Evolutionary conservation across 1,284 basidiomycete genomes (phyloP).

Genomic region (Pulveroboletus sp.): DNA sequence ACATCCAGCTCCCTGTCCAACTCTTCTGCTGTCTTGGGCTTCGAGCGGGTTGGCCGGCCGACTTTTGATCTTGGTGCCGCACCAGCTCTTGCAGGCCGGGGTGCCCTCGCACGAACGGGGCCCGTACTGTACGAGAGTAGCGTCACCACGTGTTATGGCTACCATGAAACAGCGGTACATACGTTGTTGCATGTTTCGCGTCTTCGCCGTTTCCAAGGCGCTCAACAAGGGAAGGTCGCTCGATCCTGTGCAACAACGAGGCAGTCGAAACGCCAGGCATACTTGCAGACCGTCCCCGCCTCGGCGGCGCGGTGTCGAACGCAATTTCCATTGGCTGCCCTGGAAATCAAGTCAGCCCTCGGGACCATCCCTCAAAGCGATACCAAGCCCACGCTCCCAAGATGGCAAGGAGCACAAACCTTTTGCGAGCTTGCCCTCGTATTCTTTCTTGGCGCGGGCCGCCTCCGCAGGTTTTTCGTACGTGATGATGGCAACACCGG

Average conservation of each 20-base stretch:
- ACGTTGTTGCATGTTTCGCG: conserved; percentile 17
- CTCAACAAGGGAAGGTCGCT: conserved; percentile 37
- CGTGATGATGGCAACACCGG: conserved; percentile 80
- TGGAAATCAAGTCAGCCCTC: conserved; percentile 34
- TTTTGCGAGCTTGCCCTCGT: conserved; percentile 88
- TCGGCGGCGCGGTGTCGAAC: conserved; percentile 55
- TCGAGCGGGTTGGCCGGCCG: conserved; percentile 32
- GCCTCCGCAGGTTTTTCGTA: conserved; percentile 83
- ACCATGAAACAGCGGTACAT: neutral
- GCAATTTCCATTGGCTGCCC: conserved; percentile 82
- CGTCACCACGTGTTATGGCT: conserved; percentile 3
- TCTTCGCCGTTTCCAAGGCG: conserved; percentile 23
- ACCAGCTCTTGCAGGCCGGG: conserved; percentile 15
- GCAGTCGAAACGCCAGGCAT: conserved; percentile 32
- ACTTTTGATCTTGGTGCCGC: conserved; percentile 17
- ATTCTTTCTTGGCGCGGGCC: conserved; percentile 81
- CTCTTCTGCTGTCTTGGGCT: conserved; percentile 76
- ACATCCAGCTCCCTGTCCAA: conserved; percentile 90
- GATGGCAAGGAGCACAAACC: conserved; percentile 48
- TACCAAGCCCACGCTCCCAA: neutral
- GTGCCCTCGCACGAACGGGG: conserved; percentile 24
- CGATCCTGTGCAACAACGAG: conserved; percentile 36
- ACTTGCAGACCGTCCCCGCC: conserved; percentile 35
- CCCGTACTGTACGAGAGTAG: conserved; percentile 18
- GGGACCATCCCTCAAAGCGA: neutral